Base-by-base conservation (phyloP, 805 yeast genomes). In the Kazachstania taianensis region DNA sequence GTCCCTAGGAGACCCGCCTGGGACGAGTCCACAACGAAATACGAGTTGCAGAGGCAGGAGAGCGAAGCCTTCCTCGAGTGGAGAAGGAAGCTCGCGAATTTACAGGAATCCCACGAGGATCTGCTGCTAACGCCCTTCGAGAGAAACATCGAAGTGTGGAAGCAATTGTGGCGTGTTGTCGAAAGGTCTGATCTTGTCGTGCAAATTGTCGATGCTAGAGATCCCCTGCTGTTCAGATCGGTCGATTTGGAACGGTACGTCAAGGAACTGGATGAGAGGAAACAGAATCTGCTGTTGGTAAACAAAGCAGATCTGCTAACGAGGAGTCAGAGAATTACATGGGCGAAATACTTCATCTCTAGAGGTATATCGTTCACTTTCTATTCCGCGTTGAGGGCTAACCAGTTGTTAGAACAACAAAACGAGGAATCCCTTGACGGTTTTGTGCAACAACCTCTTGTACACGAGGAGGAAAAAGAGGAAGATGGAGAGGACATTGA, bases 201-300 rank as follows among this genome's bases (percentile, higher is more conserved):
- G 5, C 98, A 92, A 58, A 92, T 92, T 65, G 97, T 92, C 20
- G 98, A 92, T 64, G 97, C 96, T 9, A 73, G 98, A 62, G 86
- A 84, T 55, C 98, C 98, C 5, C 62, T 87, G 40, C 67, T 85
- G 41, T 92, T 85, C 65, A 72, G 97, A 55, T 86, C 96, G 2
- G 73, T 73, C 18, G 97, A 92, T 62, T 69, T 84, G 53, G 97
- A 83, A 45, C 68, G 61, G 17, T 92, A 92, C 53, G 96, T 86
- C 15, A 66, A 70, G 37, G 94, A 83, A 44, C 54, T 84, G 30
- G 78, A 80, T 45, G 73, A 76, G n/a, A 61, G 73, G 33, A 92
- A 92, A 61, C 73, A 71, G 41, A 87, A 85, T 49, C 67, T 92
- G 48, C 65, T 92, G 44, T 69, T 92, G 44, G 94, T 92, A 20